phyloP scores from a whole-genome alignment of 2,329 filamentous ascomycete species.

The Dactylellina cionopaga region DNA sequence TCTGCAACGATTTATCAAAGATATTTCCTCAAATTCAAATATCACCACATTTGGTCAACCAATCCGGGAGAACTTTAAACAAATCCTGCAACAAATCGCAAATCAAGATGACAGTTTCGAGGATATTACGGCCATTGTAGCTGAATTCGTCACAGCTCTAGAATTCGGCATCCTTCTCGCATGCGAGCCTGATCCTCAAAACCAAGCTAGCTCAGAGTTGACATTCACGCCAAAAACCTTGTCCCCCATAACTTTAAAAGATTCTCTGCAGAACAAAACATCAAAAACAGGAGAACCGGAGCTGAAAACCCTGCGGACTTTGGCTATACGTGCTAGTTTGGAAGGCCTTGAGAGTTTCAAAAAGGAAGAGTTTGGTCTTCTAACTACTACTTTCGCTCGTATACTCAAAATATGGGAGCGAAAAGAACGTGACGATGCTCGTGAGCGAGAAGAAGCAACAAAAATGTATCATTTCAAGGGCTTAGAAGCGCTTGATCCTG shows the following conservation, averaged over 20 bases:
- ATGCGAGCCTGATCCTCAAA: slow-evolving; percentile 11
- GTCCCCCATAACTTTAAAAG: background rate
- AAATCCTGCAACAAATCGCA: slow-evolving; percentile 36
- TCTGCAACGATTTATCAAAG: slow-evolving; percentile 26
- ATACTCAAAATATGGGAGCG: slow-evolving; percentile 37
- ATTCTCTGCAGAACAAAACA: background rate
- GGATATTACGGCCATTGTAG: slow-evolving; percentile 34
- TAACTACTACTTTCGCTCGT: slow-evolving; percentile 22
- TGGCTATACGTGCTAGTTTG: slow-evolving; percentile 26
- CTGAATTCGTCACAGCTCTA: slow-evolving; percentile 31
- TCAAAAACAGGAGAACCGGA: slow-evolving; percentile 22
- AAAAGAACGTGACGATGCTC: slow-evolving; percentile 38
- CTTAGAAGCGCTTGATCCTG: slow-evolving; percentile 37
- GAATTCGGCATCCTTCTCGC: slow-evolving; percentile 38
- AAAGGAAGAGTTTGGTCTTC: slow-evolving; percentile 13
- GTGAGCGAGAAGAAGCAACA: slow-evolving; percentile 41
- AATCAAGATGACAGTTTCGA: slow-evolving; percentile 43
- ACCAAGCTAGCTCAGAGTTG: slow-evolving; percentile 5
- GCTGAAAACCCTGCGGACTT: slow-evolving; percentile 17
- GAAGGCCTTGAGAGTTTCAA: slow-evolving; percentile 20
- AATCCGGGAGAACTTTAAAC: slow-evolving; percentile 38
- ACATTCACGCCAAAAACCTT: slow-evolving; percentile 22
- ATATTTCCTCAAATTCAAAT: slow-evolving; percentile 13
- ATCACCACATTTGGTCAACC: slow-evolving; percentile 14
- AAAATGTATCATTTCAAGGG: slow-evolving; percentile 51